Conservation (phyloP, 768 basidiomycete species). For the Mycena venus region DNA sequence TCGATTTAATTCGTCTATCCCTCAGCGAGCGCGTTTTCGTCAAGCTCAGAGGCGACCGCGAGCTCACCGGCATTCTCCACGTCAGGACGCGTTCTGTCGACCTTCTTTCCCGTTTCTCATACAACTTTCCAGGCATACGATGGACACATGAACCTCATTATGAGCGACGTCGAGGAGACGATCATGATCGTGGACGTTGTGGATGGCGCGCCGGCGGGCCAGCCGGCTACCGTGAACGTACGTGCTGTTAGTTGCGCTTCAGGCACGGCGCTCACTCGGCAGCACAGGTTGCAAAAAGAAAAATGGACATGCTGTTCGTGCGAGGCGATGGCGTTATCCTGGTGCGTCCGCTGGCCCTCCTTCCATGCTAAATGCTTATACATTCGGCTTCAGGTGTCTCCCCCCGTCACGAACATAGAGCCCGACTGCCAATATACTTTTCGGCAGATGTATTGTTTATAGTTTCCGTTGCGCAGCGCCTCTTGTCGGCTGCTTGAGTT, state of each 20-base stretch:
- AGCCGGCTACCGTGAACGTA: conserved; percentile 75
- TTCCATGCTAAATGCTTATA: conserved; percentile 22
- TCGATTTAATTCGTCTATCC: conserved; percentile 96
- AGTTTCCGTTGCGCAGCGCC: no score
- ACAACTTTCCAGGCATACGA: conserved; percentile 86
- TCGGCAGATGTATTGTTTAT: conserved; percentile 40
- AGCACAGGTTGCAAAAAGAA: conserved; percentile 87
- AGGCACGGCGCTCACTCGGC: background rate
- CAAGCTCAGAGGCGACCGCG: conserved; percentile 95
- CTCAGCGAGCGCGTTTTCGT: conserved; percentile 98
- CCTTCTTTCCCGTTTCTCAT: conserved; percentile 23
- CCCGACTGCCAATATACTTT: conserved; percentile 50
- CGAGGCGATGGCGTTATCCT: conserved; percentile 97
- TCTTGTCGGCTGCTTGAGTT: background rate
- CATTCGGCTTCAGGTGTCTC: conserved; percentile 77
- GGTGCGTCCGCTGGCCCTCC: conserved; percentile 59
- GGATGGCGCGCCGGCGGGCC: conserved; percentile 72
- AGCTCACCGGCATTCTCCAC: conserved; percentile 92
- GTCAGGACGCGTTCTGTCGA: conserved; percentile 60
- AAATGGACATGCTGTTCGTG: conserved; percentile 98
- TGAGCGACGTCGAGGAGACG: conserved; percentile 97
- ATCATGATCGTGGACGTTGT: conserved; percentile 93
- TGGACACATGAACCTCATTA: conserved; percentile 99
- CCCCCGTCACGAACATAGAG: conserved; percentile 79
- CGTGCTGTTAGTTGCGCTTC: conserved; percentile 29